Conservation (phyloP, 179 eudicot genomes). For the Camellia oleifera region DNA sequence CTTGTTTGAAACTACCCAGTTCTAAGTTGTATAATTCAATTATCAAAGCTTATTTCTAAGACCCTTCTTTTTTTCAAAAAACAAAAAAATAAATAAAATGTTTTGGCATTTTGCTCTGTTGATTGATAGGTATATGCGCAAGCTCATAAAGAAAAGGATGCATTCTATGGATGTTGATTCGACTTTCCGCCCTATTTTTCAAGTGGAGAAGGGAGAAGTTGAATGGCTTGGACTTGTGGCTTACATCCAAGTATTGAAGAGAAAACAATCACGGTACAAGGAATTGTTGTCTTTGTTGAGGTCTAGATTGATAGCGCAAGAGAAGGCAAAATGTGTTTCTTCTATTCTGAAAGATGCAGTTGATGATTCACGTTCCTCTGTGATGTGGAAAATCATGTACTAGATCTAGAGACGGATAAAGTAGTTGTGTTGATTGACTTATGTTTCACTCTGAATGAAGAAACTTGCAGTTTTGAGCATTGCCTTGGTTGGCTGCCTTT, state of each 20-base stretch:
- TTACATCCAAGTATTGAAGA: constrained; percentile 45
- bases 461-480: neutral
- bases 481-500: too few species aligned
- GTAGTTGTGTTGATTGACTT: neutral
- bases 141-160: constrained; percentile 65
- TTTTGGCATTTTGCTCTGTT: neutral
- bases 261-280: constrained; percentile 58
- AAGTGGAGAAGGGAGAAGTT: constrained; percentile 48
- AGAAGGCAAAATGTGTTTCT: constrained; percentile 21
- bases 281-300: constrained; percentile 45
- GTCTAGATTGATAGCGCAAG: constrained; percentile 38
- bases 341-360: constrained; percentile 54
- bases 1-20: neutral
- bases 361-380: constrained; percentile 64
- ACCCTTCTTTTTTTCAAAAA: neutral
- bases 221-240: constrained; percentile 84
- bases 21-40: neutral
- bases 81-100: neutral
- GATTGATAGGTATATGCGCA: constrained; percentile 68
- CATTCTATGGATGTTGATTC: constrained; percentile 16
- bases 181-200: constrained; percentile 31
- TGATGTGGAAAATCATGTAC: constrained; percentile 72
- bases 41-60: neutral
- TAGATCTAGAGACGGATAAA: constrained; percentile 13
- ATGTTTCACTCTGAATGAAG: neutral